Percentiles rank a stretch among this genome's conserved stretches.
Evolutionary conservation across 805 yeast species (phyloP).

Genomic region (Yamadazyma phyllophila): DNA sequence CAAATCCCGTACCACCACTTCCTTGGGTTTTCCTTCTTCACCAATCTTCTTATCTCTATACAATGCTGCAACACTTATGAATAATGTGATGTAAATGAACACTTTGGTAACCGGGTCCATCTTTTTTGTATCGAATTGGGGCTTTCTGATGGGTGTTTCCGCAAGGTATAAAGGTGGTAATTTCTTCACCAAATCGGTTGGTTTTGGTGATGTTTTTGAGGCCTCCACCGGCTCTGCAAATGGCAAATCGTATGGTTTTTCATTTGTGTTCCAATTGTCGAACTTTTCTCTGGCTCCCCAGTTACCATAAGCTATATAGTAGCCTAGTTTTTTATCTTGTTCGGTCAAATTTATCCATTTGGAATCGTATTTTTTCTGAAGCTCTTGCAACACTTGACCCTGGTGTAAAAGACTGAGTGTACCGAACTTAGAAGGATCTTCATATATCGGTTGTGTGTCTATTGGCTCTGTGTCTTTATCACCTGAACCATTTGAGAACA

Average conservation of each 20-base stretch:
- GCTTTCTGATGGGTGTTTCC: slow-evolving; percentile 42
- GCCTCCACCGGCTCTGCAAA: slow-evolving; percentile 28
- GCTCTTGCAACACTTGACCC: slow-evolving; percentile 54
- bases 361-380: slow-evolving; percentile 48
- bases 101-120: slow-evolving; percentile 59
- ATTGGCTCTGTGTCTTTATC: slow-evolving; percentile 46
- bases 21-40: slow-evolving; percentile 42
- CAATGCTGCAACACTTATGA: slow-evolving; percentile 51
- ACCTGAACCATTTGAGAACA: slow-evolving; percentile 32
- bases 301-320: slow-evolving; percentile 64
- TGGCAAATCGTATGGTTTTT: slow-evolving; percentile 59
- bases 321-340: slow-evolving; percentile 54
- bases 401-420: slow-evolving; percentile 48
- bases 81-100: slow-evolving; percentile 47
- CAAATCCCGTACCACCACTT: slow-evolving; percentile 36
- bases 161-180: slow-evolving; percentile 42
- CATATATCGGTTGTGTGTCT: slow-evolving; percentile 42
- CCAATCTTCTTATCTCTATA: slow-evolving; percentile 54
- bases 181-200: slow-evolving; percentile 25
- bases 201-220: slow-evolving; percentile 22
- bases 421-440: slow-evolving; percentile 34
- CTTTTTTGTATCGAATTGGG: slow-evolving; percentile 45
- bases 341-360: slow-evolving; percentile 54
- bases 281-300: slow-evolving; percentile 69
- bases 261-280: slow-evolving; percentile 38